phyloP scores from a whole-genome alignment of 1,284 basidiomycete species.

The Cutaneotrichosporon curvatum region DNA sequence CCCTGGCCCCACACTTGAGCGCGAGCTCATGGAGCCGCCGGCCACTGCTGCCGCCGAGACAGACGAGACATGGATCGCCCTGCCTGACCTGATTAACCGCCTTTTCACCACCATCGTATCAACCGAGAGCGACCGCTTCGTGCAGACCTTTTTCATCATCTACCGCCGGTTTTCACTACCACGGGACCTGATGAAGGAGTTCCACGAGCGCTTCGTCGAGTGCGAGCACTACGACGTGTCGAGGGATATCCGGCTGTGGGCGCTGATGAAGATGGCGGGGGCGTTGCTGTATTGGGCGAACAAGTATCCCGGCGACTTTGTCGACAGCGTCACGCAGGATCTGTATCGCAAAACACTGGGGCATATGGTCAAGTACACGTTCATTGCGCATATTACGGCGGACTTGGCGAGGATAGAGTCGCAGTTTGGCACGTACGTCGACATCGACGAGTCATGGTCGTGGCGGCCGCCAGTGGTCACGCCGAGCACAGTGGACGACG shows the following conservation, averaged over 20 bases:
- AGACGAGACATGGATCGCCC: constrained; percentile 14
- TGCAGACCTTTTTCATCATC: constrained; percentile 39
- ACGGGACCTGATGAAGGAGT: constrained; percentile 33
- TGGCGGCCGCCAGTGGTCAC: background rate
- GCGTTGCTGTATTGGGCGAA: constrained; percentile 40
- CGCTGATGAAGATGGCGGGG: constrained; percentile 40
- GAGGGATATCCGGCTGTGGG: constrained; percentile 36
- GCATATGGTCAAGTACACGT: constrained; percentile 30
- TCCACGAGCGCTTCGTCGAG: constrained; percentile 32
- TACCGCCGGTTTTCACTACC: constrained; percentile 43
- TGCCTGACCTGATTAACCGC: constrained; percentile 32
- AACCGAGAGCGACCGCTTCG: constrained; percentile 32
- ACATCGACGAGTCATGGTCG: constrained; percentile 41
- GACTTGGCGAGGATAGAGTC: constrained; percentile 34
- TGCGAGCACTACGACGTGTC: constrained; percentile 30
- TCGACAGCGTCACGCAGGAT: constrained; percentile 17
- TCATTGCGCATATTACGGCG: constrained; percentile 39
- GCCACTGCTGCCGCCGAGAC: background rate
- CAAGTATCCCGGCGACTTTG: constrained; percentile 41
- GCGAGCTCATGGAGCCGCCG: background rate
- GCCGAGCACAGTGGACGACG: constrained; percentile 4
- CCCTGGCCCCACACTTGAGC: background rate
- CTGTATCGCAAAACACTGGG: constrained; percentile 30
- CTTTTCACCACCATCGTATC: constrained; percentile 39
- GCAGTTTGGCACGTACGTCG: constrained; percentile 19